phyloP scores from a whole-genome alignment of 371 early-diverging fungal species.

The Massospora cicadina region DNA sequence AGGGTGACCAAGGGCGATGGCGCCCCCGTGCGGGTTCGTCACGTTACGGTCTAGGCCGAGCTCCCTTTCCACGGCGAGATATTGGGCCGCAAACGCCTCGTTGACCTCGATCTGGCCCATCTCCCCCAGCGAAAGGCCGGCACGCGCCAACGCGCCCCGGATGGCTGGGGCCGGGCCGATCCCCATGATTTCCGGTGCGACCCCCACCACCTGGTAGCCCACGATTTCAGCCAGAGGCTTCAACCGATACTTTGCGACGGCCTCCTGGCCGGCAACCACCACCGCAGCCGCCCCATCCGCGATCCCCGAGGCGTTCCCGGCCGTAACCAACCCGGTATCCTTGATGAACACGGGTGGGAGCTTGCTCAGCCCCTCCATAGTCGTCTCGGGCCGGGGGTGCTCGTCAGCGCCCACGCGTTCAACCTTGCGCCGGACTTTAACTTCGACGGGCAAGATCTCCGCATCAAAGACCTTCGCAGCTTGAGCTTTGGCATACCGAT shows the following conservation, averaged over 20 bases:
- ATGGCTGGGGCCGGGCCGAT: constrained; percentile 93
- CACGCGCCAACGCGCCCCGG: constrained; percentile 61
- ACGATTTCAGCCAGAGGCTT: constrained; percentile 78
- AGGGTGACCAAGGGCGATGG: constrained; percentile 95
- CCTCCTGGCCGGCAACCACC: constrained; percentile 72
- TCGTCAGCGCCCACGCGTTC: constrained; percentile 62
- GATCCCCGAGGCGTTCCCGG: constrained; percentile 93
- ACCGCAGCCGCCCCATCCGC: constrained; percentile 90
- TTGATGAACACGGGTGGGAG: constrained; percentile 79
- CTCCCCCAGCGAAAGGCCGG: constrained; percentile 57
- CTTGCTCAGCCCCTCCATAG: constrained; percentile 55
- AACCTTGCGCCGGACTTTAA: constrained; percentile 55
- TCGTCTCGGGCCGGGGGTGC: constrained; percentile 72
- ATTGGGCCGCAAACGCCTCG: constrained; percentile 95
- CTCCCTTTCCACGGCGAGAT: constrained; percentile 74
- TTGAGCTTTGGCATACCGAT: constrained; percentile 40
- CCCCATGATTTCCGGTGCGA: constrained; percentile 71
- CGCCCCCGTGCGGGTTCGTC: constrained; percentile 84
- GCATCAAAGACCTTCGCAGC: constrained; percentile 51
- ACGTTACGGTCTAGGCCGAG: constrained; percentile 59
- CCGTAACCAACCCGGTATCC: constrained; percentile 72
- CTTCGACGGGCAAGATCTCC: constrained; percentile 76
- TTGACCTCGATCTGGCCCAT: constrained; percentile 92
- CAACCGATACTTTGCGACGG: constrained; percentile 58
- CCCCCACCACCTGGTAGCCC: constrained; percentile 68